Evolutionary conservation across 495 filamentous ascomycete genomes (phyloP), one percentile per base, ranked within the genome.

Genomic region (Daldinia concentrica): DNA sequence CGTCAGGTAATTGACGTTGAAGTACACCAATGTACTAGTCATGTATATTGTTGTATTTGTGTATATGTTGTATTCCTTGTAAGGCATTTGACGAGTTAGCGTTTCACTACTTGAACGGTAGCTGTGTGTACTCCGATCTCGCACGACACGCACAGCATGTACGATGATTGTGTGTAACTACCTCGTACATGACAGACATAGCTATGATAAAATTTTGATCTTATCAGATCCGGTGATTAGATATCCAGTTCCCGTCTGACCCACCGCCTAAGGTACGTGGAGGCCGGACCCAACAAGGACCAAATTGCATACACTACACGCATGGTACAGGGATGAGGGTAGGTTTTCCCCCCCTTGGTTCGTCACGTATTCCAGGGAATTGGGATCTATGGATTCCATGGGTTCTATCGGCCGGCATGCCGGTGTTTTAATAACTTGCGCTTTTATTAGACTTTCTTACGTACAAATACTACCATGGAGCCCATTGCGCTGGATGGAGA

Each of bases 171-270:
- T 0, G 43, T 48, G 43, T 48, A 48, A 48, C 43, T 24, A 19
- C n/a, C n/a, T n/a, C 43, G 43, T 48, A 48, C 17, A 24, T 3
- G 43, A 48, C 43, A 48, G 43, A 19, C 24, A 48, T 19, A 34
- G 32, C 32, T 34, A 12, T 14, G 4, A 36, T 12, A 36, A 34
- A 32, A 32, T 11, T 24, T 48, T 77, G 77, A 79, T 82, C 76
- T 83, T 80, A 82, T 81, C 80, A 78, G 81, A 83, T 83, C 78
- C 66, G 71, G 36, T 79, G 80, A 82, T 82, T 79, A 81, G 79
- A 82, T 82, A 66, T 72, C 66, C 59, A 14, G 32, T 51, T 30
- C 65, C n/a, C 52, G 27, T 36, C 48, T 24, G 58, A 55, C 59
- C 39, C 50, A 55, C 55, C 30, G n/a, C n/a, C n/a, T n/a, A n/a